Conservation (phyloP, 139 green algal species). For the Coccomyxa sp. region DNA sequence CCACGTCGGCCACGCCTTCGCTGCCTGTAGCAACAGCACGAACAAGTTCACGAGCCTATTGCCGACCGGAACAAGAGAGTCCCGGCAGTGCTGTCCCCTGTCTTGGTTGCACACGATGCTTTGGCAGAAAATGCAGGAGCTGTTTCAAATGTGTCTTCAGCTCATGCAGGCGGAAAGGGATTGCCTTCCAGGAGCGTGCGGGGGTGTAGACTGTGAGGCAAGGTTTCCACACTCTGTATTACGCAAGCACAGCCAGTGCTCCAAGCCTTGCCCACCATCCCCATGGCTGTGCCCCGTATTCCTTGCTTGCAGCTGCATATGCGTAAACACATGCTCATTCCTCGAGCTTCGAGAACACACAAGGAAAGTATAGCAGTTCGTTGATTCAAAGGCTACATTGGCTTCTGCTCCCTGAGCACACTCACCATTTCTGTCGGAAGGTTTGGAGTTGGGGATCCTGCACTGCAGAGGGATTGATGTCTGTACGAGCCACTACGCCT, state of each 20-base stretch:
- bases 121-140: too few relatives aligned
- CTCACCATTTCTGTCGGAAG: slow-evolving; percentile 1
- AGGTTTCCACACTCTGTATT: neutral
- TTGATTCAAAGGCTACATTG: too few relatives aligned
- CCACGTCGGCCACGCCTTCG: neutral
- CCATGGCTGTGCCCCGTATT: slow-evolving; percentile 1
- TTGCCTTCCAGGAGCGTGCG: slow-evolving; percentile 5
- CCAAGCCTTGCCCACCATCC: slow-evolving; percentile 14
- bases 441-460: neutral
- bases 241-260: neutral
- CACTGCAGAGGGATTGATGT: neutral
- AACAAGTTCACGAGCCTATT: too few relatives aligned
- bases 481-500: neutral
- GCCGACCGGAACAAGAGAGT: too few relatives aligned
- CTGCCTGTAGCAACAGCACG: neutral
- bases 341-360: too few relatives aligned
- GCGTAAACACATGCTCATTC: neutral
- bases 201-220: slow-evolving; percentile 1
- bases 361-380: too few relatives aligned
- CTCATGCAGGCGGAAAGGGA: too few relatives aligned
- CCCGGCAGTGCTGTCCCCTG: too few relatives aligned
- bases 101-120: too few relatives aligned
- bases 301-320: slow-evolving; percentile 10
- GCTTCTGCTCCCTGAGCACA: too few relatives aligned
- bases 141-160: too few relatives aligned